phyloP scores from a whole-genome alignment of 1,284 basidiomycete genomes.

The Puccinia coronata region DNA sequence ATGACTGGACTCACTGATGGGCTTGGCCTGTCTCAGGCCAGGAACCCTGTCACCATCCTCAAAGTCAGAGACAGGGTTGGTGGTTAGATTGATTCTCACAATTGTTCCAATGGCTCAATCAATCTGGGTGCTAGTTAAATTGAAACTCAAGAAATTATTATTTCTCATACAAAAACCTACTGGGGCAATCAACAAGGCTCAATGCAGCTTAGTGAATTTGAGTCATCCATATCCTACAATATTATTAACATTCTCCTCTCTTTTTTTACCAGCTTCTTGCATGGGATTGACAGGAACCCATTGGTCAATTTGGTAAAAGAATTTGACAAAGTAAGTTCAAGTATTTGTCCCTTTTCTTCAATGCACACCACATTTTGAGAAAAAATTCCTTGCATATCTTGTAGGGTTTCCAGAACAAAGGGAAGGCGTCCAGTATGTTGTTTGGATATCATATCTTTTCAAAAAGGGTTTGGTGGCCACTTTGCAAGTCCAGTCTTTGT shows the following conservation, averaged over 20 bases:
- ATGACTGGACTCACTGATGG: constrained; percentile 32
- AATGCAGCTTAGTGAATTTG: too few species aligned
- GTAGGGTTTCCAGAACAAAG: too few species aligned
- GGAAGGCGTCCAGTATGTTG: too few species aligned
- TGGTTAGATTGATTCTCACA: constrained; percentile 19
- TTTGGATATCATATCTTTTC: too few species aligned
- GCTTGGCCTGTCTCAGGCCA: not conserved
- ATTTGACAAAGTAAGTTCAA: constrained; percentile 39
- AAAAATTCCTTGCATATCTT: too few species aligned
- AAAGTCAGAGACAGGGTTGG: constrained; percentile 45
- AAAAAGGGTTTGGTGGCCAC: too few species aligned
- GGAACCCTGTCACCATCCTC: constrained; percentile 23
- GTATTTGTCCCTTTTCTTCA: not conserved
- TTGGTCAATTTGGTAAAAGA: constrained; percentile 32
- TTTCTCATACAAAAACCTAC: too few species aligned
- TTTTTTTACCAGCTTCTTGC: constrained; percentile 29
- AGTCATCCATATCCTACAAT: not conserved
- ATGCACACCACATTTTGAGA: not conserved
- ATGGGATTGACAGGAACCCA: constrained; percentile 46
- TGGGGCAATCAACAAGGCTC: too few species aligned
- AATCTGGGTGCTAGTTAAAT: constrained; percentile 47
- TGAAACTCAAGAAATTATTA: not conserved
- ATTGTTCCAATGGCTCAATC: constrained; percentile 19
- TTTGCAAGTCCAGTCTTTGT: too few species aligned
- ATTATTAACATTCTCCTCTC: not conserved